Conservation (phyloP, 1,284 basidiomycete species). For the Phellopilus nigrolimitatus region DNA sequence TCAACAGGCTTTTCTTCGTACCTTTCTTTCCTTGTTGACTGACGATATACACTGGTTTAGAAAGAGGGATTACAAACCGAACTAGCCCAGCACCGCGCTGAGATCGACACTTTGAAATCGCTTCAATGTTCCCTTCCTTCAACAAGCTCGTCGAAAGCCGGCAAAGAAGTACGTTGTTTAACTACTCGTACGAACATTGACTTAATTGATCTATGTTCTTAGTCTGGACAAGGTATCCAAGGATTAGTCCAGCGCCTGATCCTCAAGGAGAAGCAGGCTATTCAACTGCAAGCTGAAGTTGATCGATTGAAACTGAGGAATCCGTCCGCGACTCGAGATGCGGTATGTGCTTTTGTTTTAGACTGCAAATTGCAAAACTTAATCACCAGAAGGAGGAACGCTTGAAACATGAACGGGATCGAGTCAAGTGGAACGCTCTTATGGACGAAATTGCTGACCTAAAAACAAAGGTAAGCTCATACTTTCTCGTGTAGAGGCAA, state of each 20-base stretch:
- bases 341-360: conserved; percentile 38
- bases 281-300: conserved; percentile 69
- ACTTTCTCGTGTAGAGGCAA: conserved; percentile 22
- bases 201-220: neutral
- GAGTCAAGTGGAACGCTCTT: conserved; percentile 67
- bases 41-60: conserved; percentile 35
- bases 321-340: conserved; percentile 50
- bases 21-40: too few relatives aligned
- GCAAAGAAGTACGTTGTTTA: conserved; percentile 38
- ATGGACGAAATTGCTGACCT: conserved; percentile 74
- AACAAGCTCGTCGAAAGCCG: conserved; percentile 3
- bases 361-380: conserved; percentile 2
- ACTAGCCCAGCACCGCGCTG: conserved; percentile 55
- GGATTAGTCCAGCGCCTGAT: conserved; percentile 80
- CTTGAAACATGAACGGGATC: conserved; percentile 71
- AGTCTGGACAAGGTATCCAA: conserved; percentile 50
- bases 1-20: too few relatives aligned
- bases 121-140: conserved; percentile 37
- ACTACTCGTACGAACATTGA: neutral
- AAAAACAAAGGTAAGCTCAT: conserved; percentile 53
- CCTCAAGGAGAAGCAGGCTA: conserved; percentile 81
- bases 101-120: conserved; percentile 61
- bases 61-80: conserved; percentile 47
- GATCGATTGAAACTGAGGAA: conserved; percentile 57
- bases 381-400: conserved; percentile 58